phyloP scores from a whole-genome alignment of 2,329 filamentous ascomycete genomes.

The Bipolaris gigantea region DNA sequence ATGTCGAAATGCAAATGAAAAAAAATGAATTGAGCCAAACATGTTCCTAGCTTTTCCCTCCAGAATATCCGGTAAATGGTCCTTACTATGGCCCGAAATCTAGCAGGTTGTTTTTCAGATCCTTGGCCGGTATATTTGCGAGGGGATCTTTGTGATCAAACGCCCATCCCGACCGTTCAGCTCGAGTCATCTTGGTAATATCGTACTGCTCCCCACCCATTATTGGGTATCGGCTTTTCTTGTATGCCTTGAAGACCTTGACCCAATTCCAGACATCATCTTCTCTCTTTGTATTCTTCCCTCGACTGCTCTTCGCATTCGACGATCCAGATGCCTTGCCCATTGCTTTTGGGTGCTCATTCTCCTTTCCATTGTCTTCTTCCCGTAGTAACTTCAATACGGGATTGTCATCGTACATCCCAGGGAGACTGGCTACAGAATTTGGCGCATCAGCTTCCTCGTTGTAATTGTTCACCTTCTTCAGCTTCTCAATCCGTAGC shows the following conservation, averaged over 20 bases:
- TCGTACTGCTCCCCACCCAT: slow-evolving; percentile 21
- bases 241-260: slow-evolving; percentile 12
- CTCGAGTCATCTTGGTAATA: slow-evolving; percentile 24
- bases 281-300: background rate
- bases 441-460: background rate
- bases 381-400: background rate
- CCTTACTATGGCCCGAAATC: background rate
- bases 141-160: slow-evolving; percentile 21
- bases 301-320: background rate
- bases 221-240: background rate
- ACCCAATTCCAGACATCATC: slow-evolving; percentile 23
- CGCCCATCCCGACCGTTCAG: slow-evolving; percentile 12
- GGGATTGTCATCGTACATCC: background rate
- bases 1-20: too few species aligned
- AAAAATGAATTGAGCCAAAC: background rate
- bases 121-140: slow-evolving; percentile 6
- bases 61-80: background rate
- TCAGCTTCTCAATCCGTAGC: slow-evolving; percentile 12
- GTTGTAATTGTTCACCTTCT: slow-evolving; percentile 1
- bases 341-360: background rate
- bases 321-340: background rate
- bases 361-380: slow-evolving; percentile 12
- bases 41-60: background rate
- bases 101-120: slow-evolving; percentile 11
- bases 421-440: too few species aligned